phyloP scores from a whole-genome alignment of 2,329 filamentous ascomycete genomes.

The Cadophora sp. region DNA sequence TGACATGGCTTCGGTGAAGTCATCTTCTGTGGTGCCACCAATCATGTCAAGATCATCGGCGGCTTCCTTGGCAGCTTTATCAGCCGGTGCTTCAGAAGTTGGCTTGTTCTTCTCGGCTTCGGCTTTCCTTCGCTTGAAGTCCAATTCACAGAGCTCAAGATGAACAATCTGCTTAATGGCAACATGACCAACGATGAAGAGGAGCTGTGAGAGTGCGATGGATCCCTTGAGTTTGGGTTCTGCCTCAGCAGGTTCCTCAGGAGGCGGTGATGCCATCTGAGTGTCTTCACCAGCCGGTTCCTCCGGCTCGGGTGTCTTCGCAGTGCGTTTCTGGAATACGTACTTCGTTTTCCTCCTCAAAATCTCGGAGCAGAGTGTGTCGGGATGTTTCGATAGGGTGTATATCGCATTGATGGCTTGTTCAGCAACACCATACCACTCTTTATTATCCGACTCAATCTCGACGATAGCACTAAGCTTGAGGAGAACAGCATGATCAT shows the following conservation, averaged over 20 bases:
- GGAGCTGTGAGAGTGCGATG: constrained; percentile 82
- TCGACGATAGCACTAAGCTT: constrained; percentile 86
- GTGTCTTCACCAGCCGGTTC: constrained; percentile 35
- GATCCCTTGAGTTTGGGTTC: constrained; percentile 68
- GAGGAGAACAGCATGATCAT: constrained; percentile 86
- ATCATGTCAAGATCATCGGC: constrained; percentile 95
- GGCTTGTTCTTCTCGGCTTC: constrained; percentile 76
- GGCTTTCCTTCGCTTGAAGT: constrained; percentile 96
- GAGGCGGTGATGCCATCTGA: constrained; percentile 41
- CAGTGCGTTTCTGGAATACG: constrained; percentile 64
- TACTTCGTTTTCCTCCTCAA: constrained; percentile 84
- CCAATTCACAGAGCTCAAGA: constrained; percentile 93
- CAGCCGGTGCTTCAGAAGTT: constrained; percentile 51
- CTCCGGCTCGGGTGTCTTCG: constrained; percentile 45
- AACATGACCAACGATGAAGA: constrained; percentile 95
- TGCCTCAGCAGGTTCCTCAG: constrained; percentile 39
- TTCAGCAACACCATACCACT: constrained; percentile 96
- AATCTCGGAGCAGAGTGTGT: constrained; percentile 90
- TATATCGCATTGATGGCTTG: constrained; percentile 97
- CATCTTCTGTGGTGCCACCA: constrained; percentile 92
- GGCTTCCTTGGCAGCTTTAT: constrained; percentile 67
- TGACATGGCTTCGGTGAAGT: constrained; percentile 86
- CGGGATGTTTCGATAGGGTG: constrained; percentile 89
- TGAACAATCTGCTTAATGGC: constrained; percentile 99
- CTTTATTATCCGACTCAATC: constrained; percentile 85